Base-by-base conservation (phyloP, 2,329 filamentous ascomycete species). In the Tolypocladium paradoxum region DNA sequence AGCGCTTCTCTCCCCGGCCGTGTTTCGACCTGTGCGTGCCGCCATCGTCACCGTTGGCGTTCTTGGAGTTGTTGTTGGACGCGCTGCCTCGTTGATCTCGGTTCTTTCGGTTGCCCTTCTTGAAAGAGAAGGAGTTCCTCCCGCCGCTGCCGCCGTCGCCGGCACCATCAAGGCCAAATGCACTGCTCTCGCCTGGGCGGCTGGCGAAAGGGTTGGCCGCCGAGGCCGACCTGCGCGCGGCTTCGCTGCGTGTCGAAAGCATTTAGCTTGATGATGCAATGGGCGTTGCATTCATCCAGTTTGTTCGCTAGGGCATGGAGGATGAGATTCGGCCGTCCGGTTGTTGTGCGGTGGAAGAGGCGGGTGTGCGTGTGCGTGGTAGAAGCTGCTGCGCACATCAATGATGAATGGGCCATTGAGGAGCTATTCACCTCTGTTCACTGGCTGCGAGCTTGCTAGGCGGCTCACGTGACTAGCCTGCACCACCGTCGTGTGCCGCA, bases 251-350 rank as follows among this genome's bases (percentile, higher is more conserved):
- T 52, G 66, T 58, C 54, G 69, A 67, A 64, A 68, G 67, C 69
- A 72, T 72, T 61, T 65, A 62, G 61, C 58, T 64, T 60, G 68
- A 69, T 66, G 68, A 68, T 68, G 69, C 70, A 70, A 70, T 68
- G 55, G 56, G 57, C 60, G 68, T 70, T 67, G 68, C 70, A 67
- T 62, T 66, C 68, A 70, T 63, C 67, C 60, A 60, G 54, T 56
- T 53, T 57, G 55, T 62, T 50, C 56, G 62, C 62, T 63, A 62
- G 61, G 58, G 61, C 69, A 72, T 72, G 62, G 59, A 57, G 61
- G 60, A 57, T 56, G 57, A 34, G 56, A 43, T 57, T 51, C 24
- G 49, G 36, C 36, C 9, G 11, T 47, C 27, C 27, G 43, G 9
- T n/a, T 33, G 27, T 12, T 33, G 43, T 20, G 43, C 18, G 18